Evolutionary conservation across 2,329 filamentous ascomycete species (phyloP), one percentile per base, ranked within the genome.

Genomic region (Trichoderma semiorbis): DNA sequence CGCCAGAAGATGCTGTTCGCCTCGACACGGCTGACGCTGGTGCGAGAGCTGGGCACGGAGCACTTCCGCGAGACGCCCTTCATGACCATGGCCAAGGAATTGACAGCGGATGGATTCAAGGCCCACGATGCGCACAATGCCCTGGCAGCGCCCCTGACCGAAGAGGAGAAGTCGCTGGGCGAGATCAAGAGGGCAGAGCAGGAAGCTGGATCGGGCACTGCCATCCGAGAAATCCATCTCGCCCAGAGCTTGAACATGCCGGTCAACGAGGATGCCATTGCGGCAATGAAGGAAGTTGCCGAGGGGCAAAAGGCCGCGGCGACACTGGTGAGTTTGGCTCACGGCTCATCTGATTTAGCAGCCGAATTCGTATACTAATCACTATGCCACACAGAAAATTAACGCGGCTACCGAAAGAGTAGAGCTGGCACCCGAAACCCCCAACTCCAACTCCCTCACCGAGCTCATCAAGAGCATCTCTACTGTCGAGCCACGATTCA

Each of bases 1-100:
- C 90, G 93, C 50, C 91, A 94, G 80, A 96, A 96, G 85, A 96
- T 93, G 91, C 87, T 96, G 26, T 95, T 95, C 80, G 93, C 93
- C 7, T 89, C 90, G 28, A 95, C 93, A 32, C 88, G 92, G 11
- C 84, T 95, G 76, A 93, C 92, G 0, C 86, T 96, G 1, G 88
- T 91, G 64, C 88, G 93, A 55, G 92, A 95, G 81, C 85, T 96
- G 11, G 93, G 93, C 60, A 88, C 89, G 69, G 93, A 96, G 80
- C 87, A 93, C 77, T 95, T 96, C 81, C 85, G 91, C 66, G 92
- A 95, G 79, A 92, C 89, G 28, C 85, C 95, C 55, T 94, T 95
- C 78, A 89, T 87, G 12, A 95, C 92, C 1, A 88, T 86, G 53
- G 83, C 89, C 28, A 87, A 89, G 24, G 93, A 96, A 82, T 83